A percentile compares a stretch with the other conserved stretches of the same genome.
Conservation (phyloP, 129 eudicot species). For the Flaveria linearis region DNA sequence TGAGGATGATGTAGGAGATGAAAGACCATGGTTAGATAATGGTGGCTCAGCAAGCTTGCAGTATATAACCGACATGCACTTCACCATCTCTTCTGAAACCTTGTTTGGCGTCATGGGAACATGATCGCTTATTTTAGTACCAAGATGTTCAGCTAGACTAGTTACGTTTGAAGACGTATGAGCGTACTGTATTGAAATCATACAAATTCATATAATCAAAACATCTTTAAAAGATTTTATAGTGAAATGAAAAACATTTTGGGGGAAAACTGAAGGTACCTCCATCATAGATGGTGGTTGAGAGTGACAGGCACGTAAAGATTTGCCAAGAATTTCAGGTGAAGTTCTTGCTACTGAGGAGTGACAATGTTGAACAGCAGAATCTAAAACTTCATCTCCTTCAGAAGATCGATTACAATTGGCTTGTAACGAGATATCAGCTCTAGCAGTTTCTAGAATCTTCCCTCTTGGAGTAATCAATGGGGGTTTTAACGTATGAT, state of each 20-base stretch:
- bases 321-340: conserved; percentile 50
- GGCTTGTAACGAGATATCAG: conserved; percentile 45
- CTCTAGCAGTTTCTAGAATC: conserved; percentile 49
- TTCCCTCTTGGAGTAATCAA: conserved; percentile 61
- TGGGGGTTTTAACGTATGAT: conserved; percentile 41
- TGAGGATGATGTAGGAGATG: conserved; percentile 83
- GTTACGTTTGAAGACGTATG: conserved; percentile 67
- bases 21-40: conserved; percentile 53
- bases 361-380: conserved; percentile 72
- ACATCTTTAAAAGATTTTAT: background rate
- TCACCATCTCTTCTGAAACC: conserved; percentile 92
- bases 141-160: conserved; percentile 96
- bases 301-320: conserved; percentile 73
- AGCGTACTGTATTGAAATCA: conserved; percentile 51
- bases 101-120: conserved; percentile 79
- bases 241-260: background rate
- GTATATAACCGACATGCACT: conserved; percentile 74
- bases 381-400: conserved; percentile 41
- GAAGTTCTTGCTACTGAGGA: conserved; percentile 59
- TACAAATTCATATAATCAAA: background rate
- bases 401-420: conserved; percentile 27
- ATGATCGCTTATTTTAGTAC: conserved; percentile 80
- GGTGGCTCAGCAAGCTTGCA: conserved; percentile 85
- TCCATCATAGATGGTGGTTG: conserved; percentile 90
- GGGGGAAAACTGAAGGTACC: conserved; percentile 45